Base-by-base conservation (phyloP, 768 basidiomycete species). In the Harrya chromipes region DNA sequence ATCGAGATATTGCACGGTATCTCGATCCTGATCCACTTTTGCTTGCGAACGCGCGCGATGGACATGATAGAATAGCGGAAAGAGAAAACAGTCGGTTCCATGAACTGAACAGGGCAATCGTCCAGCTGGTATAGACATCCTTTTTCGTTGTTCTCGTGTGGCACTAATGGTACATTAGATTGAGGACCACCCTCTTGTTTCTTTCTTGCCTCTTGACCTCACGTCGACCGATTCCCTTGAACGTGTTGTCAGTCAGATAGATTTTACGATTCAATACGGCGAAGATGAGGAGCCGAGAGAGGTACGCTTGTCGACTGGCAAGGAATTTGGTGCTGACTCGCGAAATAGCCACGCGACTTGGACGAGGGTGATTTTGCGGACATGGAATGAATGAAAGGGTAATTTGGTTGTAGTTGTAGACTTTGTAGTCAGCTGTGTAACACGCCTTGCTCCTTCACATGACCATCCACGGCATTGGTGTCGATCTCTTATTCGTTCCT, bases 211-310 rank as follows among this genome's bases (percentile, higher is more conserved):
- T 4, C 79, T 99, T 35, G 93, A 99, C 70, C 81, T 98, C 29
- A 84, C 92, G 14, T 82, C 83, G 54, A 81, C 93, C 42, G 92
- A 97, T 60, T 94, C 93, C 1, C 76, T 99, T 45, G 90, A 91
- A 62, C 85, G 82, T 2, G 84, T 97, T 10, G 77, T 99, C 51
- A 94, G 92, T 65, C 94, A 99, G 66, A 89, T 99, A 46, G 97
- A 99, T 72, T 95, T 92, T 60, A 88, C 92, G 50, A 94, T 99
- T 84, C 97, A 99, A 66, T 99, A 97, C 61, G 95, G 95, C 29
- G 95, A 98, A 72, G 92, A 94, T 51, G 95, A 99, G 66, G 95
- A 99, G 64, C 94, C 95, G 14, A 93, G 87, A 75, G 91, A 91
- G 82, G 90, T 88, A 61, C 49, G 75, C 54, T 19, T 33, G 17